Conservation (phyloP, 2,329 filamentous ascomycete species). For the Cladophialophora psammophila region DNA sequence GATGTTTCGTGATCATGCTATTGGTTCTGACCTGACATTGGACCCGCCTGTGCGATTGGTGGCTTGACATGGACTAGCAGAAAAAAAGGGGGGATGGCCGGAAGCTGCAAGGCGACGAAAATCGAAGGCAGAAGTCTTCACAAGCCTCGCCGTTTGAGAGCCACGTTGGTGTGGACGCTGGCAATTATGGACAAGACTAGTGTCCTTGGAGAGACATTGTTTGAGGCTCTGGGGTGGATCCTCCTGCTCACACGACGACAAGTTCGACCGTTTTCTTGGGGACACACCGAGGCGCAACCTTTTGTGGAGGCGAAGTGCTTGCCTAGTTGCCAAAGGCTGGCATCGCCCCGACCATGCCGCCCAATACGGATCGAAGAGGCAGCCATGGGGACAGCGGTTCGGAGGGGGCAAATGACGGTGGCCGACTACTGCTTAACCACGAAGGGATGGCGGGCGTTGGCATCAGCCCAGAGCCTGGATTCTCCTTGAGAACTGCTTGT, state of each 20-base stretch:
- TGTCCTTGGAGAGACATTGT: background rate
- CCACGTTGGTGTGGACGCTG: background rate
- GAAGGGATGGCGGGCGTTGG: background rate
- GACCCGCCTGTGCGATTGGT: background rate
- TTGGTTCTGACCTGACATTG: background rate
- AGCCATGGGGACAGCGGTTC: background rate
- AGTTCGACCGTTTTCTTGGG: background rate
- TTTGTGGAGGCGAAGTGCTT: constrained; percentile 1
- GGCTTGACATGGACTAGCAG: constrained; percentile 3
- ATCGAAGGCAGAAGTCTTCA: background rate
- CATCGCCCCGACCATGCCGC: constrained; percentile 3
- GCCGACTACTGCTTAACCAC: background rate
- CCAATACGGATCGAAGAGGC: background rate
- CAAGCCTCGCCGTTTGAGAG: background rate
- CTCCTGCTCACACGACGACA: background rate
- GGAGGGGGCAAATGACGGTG: background rate
- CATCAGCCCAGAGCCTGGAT: background rate
- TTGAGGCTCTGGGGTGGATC: constrained; percentile 4
- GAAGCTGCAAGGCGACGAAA: constrained; percentile 15
- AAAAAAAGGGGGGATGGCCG: background rate
- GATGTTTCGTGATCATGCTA: background rate
- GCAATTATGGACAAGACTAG: background rate
- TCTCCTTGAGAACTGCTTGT: background rate
- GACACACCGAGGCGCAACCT: constrained; percentile 5
- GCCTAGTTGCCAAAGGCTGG: background rate